A percentile compares a stretch with the other conserved stretches of the same genome.
These are phyloP conservation scores for Spatholobus suberectus DNA, from an alignment of 306 rosid genomes.

Conservation along the genomic window DNA sequence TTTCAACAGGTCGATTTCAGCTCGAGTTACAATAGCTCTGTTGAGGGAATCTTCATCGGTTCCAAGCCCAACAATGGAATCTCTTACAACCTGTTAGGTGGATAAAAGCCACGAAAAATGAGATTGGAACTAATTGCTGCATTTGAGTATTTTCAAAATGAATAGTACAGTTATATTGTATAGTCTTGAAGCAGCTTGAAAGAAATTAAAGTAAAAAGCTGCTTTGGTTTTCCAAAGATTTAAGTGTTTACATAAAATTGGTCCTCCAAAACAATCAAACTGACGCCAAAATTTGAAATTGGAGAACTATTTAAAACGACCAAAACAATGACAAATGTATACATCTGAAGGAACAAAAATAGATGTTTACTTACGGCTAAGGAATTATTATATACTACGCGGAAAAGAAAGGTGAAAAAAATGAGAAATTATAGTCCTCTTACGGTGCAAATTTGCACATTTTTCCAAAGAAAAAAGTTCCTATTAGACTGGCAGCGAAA, in stretches of 20 bases:
- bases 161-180: background rate
- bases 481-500: no score
- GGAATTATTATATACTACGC: background rate
- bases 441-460: no score
- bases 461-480: no score
- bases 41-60: conserved; percentile 88
- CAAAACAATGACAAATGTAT: background rate
- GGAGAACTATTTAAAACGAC: background rate
- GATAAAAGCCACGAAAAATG: conserved; percentile 10
- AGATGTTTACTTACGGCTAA: background rate
- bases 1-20: conserved; percentile 73
- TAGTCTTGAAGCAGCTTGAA: background rate
- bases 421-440: background rate
- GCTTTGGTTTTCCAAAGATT: background rate
- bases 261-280: background rate
- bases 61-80: conserved; percentile 76
- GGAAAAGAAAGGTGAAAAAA: background rate
- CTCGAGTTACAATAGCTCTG: conserved; percentile 81
- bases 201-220: background rate
- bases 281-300: background rate
- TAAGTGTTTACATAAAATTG: background rate
- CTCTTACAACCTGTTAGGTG: conserved; percentile 68
- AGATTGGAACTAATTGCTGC: background rate
- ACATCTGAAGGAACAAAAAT: background rate
- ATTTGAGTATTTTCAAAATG: background rate